Percentiles rank a stretch among this genome's conserved stretches.
Conservation (phyloP, 140 eudicot species). For the Senecio squalidus region DNA sequence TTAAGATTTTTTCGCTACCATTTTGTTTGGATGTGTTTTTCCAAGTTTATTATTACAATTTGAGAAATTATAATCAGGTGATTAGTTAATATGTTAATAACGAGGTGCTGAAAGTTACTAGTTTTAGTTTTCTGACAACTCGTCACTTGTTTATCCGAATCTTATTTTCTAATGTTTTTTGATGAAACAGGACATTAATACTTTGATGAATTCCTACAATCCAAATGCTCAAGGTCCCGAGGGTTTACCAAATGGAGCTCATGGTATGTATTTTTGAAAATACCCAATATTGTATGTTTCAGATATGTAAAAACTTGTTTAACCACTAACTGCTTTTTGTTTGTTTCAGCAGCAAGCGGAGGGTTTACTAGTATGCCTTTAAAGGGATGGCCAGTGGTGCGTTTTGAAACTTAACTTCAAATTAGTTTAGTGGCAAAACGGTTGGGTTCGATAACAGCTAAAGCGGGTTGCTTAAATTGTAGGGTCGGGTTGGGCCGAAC, state of each 20-base stretch:
- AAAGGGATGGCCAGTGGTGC: slow-evolving; percentile 67
- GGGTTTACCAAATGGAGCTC: slow-evolving; percentile 30
- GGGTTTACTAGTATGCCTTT: slow-evolving; percentile 34
- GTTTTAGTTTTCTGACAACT: neutral
- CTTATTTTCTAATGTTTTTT: slow-evolving; percentile 5
- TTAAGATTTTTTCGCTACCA: slow-evolving; percentile 4
- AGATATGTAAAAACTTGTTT: neutral
- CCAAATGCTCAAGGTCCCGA: slow-evolving; percentile 34
- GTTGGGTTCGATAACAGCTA: too few species aligned
- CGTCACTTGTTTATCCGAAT: neutral
- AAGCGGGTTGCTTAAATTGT: too few species aligned
- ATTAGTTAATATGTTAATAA: too few species aligned
- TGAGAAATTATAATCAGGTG: neutral
- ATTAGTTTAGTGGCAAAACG: too few species aligned
- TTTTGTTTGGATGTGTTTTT: neutral
- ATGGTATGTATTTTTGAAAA: slow-evolving; percentile 26
- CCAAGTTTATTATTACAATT: neutral
- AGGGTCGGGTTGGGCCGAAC: too few species aligned
- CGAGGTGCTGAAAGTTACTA: too few species aligned
- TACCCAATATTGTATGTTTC: neutral
- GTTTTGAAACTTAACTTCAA: slow-evolving; percentile 12
- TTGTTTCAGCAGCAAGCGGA: slow-evolving; percentile 39
- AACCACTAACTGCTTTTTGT: slow-evolving; percentile 5
- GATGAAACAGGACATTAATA: slow-evolving; percentile 35
- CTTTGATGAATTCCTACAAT: slow-evolving; percentile 26